phyloP scores from a whole-genome alignment of 202 grass and related monocot genomes.

The Digitaria exilis region DNA sequence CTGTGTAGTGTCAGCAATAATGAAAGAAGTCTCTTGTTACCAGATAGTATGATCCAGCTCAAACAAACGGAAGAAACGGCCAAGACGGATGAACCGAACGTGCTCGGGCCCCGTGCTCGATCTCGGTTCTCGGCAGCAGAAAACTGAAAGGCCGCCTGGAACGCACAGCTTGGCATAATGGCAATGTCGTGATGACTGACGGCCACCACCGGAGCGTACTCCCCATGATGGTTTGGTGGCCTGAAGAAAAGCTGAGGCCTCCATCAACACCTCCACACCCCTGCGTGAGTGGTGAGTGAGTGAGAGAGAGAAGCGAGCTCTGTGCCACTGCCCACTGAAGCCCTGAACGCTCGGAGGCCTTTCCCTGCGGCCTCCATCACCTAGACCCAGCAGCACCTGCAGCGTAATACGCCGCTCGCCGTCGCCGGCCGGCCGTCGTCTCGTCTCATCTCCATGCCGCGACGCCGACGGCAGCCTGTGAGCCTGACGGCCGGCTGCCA shows the following conservation, averaged over 20 bases:
- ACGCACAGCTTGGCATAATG: too few relatives aligned
- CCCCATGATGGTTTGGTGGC: slow-evolving; percentile 31
- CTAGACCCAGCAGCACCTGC: slow-evolving; percentile 24
- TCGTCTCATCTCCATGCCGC: too few relatives aligned
- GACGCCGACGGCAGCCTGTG: slow-evolving; percentile 22
- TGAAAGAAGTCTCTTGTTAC: too few relatives aligned
- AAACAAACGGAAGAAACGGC: too few relatives aligned
- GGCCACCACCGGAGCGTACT: neutral
- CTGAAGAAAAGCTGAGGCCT: slow-evolving; percentile 23
- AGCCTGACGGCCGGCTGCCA: neutral
- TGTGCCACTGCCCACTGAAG: too few relatives aligned
- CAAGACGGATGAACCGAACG: too few relatives aligned
- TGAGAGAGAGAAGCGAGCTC: slow-evolving; percentile 12
- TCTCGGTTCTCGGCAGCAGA: too few relatives aligned
- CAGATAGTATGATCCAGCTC: too few relatives aligned
- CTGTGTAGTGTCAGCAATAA: too few relatives aligned
- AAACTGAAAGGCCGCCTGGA: too few relatives aligned
- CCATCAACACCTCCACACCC: slow-evolving; percentile 1
- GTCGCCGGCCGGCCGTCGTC: neutral
- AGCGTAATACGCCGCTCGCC: neutral
- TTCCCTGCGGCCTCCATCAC: neutral
- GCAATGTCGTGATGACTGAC: neutral
- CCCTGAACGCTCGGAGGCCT: neutral
- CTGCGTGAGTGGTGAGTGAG: neutral
- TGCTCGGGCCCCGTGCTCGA: too few relatives aligned